These are phyloP conservation scores for Barnettozyma sucrosica DNA, from an alignment of 805 yeast species.

Conservation along the genomic window DNA sequence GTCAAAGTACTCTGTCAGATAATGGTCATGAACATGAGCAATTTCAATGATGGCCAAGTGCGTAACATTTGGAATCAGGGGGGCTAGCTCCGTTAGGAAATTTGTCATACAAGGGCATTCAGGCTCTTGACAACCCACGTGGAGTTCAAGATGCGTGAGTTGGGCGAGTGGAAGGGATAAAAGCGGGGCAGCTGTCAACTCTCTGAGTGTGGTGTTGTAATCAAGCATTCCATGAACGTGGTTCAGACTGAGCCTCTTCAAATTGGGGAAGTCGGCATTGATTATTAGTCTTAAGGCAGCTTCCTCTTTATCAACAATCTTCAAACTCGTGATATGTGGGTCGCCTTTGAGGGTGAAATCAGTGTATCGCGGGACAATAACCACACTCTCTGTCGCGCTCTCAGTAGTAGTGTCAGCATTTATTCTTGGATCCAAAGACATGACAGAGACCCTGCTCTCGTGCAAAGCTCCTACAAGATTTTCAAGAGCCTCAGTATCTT, in stretches of 20 bases:
- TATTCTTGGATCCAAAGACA: neutral
- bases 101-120: conserved; percentile 41
- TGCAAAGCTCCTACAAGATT: neutral
- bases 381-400: neutral
- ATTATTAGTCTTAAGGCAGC: conserved; percentile 30
- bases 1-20: conserved; percentile 53
- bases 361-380: neutral
- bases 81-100: conserved; percentile 35
- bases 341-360: neutral
- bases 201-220: conserved; percentile 31
- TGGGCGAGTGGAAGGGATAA: conserved; percentile 29
- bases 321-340: conserved; percentile 12
- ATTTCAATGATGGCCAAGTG: conserved; percentile 29
- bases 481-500: neutral
- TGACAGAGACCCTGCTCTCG: neutral
- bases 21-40: conserved; percentile 36
- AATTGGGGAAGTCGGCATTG: conserved; percentile 11
- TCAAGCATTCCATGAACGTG: conserved; percentile 43
- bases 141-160: conserved; percentile 42
- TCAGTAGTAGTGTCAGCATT: neutral
- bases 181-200: conserved; percentile 28
- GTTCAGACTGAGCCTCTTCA: conserved; percentile 34
- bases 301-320: conserved; percentile 30
- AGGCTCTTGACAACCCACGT: conserved; percentile 47
- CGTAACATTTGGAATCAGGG: conserved; percentile 22